Conservation (phyloP, 1,284 basidiomycete genomes). For the Cryptococcus sp. region DNA sequence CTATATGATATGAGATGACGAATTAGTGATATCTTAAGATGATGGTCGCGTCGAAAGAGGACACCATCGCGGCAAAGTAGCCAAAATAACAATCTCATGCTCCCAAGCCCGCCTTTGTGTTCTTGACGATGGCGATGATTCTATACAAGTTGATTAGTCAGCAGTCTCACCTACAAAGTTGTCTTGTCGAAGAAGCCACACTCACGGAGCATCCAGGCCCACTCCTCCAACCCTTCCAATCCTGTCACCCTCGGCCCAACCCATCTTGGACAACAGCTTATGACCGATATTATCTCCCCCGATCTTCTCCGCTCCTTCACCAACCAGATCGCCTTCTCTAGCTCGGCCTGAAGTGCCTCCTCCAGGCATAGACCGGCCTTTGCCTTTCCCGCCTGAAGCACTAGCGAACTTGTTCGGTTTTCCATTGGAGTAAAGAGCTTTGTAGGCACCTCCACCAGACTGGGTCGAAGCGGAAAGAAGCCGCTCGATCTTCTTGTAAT, state of each 20-base stretch:
- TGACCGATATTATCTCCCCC: conserved; percentile 53
- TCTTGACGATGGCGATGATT: conserved; percentile 54
- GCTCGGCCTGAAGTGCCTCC: conserved; percentile 33
- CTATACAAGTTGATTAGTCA: conserved; percentile 24
- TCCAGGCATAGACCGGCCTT: neutral
- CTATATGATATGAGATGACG: no score
- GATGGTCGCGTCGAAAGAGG: no score
- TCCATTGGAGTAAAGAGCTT: conserved; percentile 38
- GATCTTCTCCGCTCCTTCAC: conserved; percentile 48
- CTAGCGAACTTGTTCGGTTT: no score
- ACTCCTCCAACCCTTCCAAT: conserved; percentile 46
- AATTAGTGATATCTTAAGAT: no score
- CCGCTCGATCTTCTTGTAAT: conserved; percentile 64
- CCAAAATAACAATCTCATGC: conserved; percentile 20
- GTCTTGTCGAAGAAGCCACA: conserved; percentile 3
- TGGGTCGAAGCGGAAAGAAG: conserved; percentile 54
- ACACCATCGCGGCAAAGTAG: no score
- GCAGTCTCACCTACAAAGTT: neutral
- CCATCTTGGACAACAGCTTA: conserved; percentile 51
- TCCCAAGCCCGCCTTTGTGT: conserved; percentile 53
- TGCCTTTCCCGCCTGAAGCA: conserved; percentile 8
- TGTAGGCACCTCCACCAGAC: conserved; percentile 45
- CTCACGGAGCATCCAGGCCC: conserved; percentile 52
- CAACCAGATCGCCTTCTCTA: conserved; percentile 50
- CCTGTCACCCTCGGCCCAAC: conserved; percentile 50